phyloP scores from a whole-genome alignment of 2,329 filamentous ascomycete genomes.

The Pseudogymnoascus destructans region DNA sequence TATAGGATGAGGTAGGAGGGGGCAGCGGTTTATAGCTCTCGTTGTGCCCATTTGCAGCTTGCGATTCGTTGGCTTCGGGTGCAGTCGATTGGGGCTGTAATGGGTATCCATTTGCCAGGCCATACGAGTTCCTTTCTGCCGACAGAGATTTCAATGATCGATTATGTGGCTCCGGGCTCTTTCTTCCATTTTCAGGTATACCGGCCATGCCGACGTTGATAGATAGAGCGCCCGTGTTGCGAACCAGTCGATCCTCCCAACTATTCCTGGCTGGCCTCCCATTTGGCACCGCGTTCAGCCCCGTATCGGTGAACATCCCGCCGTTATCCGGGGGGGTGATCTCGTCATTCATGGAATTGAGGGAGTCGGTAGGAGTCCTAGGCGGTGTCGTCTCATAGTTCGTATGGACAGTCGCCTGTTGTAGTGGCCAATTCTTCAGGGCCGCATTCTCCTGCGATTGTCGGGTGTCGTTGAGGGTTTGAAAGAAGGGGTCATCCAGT shows the following conservation, averaged over 20 bases:
- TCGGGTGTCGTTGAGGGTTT: slow-evolving; percentile 28
- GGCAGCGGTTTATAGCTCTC: slow-evolving; percentile 16
- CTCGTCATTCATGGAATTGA: slow-evolving; percentile 23
- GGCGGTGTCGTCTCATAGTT: slow-evolving; percentile 24
- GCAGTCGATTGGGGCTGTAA: slow-evolving; percentile 13
- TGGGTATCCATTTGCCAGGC: slow-evolving; percentile 21
- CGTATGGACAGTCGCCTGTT: slow-evolving; percentile 21
- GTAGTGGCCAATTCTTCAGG: slow-evolving; percentile 18
- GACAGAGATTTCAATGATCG: slow-evolving; percentile 17
- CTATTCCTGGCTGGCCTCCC: slow-evolving; percentile 36
- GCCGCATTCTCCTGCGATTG: slow-evolving; percentile 23
- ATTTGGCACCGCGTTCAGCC: slow-evolving; percentile 47
- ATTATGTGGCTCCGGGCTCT: slow-evolving; percentile 21
- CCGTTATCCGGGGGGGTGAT: slow-evolving; percentile 20
- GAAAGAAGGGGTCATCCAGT: slow-evolving; percentile 21
- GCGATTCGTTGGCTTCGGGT: slow-evolving; percentile 11
- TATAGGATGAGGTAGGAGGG: slow-evolving; percentile 19
- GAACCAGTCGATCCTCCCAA: slow-evolving; percentile 23
- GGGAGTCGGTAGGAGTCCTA: slow-evolving; percentile 23
- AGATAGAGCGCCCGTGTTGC: slow-evolving; percentile 23
- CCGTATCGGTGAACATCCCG: slow-evolving; percentile 30
- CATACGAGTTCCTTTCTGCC: slow-evolving; percentile 21
- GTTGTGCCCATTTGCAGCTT: slow-evolving; percentile 18
- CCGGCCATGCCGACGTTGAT: slow-evolving; percentile 22
- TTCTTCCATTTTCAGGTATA: slow-evolving; percentile 22